phyloP scores from a whole-genome alignment of 495 filamentous ascomycete species.

The Aspergillus indologenus region DNA sequence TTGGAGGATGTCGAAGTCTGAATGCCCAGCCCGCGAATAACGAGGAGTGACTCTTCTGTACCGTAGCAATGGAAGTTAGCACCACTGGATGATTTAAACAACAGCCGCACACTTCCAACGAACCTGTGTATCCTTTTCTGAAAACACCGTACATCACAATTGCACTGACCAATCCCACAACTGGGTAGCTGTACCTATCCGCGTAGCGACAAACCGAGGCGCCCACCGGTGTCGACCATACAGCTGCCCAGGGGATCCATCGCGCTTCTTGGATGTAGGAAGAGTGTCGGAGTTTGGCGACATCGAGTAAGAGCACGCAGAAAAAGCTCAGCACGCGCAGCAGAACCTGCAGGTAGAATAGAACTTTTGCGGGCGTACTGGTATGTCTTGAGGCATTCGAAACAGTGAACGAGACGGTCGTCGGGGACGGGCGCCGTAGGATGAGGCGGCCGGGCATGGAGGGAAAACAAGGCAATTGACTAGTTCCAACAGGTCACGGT shows the following conservation, averaged over 20 bases:
- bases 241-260: conserved; percentile 26
- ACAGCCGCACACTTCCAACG: conserved; percentile 7
- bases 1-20: conserved; percentile 73
- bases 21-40: conserved; percentile 85
- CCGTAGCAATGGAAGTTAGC: conserved; percentile 23
- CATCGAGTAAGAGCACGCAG: conserved; percentile 40
- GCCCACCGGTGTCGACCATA: conserved; percentile 35
- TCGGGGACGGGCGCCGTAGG: conserved; percentile 73
- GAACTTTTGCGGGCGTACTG: conserved; percentile 55
- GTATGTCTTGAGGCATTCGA: conserved; percentile 62
- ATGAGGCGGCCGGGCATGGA: conserved; percentile 53
- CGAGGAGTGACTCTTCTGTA: conserved; percentile 79
- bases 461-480: background rate
- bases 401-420: conserved; percentile 82
- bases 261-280: conserved; percentile 25
- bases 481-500: background rate
- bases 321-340: conserved; percentile 45
- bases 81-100: background rate
- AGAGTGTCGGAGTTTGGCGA: conserved; percentile 33
- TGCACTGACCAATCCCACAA: conserved; percentile 26
- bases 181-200: conserved; percentile 34
- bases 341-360: conserved; percentile 48
- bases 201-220: conserved; percentile 32
- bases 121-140: conserved; percentile 49
- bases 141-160: conserved; percentile 47